Conservation (phyloP, 345 rosid genomes). For the Streptanthus diversifolius region DNA sequence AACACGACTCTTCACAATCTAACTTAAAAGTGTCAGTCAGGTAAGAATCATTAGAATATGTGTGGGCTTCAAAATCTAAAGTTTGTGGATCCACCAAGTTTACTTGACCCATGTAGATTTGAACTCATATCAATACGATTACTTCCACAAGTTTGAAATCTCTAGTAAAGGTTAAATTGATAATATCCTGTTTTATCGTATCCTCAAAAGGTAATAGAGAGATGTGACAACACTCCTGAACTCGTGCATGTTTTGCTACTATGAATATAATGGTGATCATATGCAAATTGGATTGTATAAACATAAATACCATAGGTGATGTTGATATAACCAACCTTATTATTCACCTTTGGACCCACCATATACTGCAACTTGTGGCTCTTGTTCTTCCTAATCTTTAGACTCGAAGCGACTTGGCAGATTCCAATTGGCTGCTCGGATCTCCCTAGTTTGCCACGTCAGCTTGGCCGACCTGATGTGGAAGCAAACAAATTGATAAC, state of each 20-base stretch:
- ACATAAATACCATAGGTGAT: conserved; percentile 11
- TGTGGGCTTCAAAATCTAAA: neutral
- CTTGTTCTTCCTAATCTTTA: conserved; percentile 13
- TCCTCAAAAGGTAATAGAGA: neutral
- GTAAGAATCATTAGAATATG: neutral
- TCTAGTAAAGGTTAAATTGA: conserved; percentile 3
- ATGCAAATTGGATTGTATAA: conserved; percentile 26
- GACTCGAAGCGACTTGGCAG: conserved; percentile 2
- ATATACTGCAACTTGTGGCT: conserved; percentile 21
- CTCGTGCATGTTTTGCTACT: conserved; percentile 13
- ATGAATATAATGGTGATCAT: conserved; percentile 14
- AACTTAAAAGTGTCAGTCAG: neutral
- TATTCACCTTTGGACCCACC: conserved; percentile 23
- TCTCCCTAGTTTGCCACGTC: conserved; percentile 15
- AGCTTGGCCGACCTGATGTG: conserved; percentile 15
- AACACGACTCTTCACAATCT: no score
- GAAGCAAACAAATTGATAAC: conserved; percentile 14
- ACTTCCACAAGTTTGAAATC: conserved; percentile 9
- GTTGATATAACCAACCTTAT: neutral
- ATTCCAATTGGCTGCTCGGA: conserved; percentile 8
- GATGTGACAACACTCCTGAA: conserved; percentile 9
- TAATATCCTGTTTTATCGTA: conserved; percentile 8
- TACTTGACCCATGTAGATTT: neutral
- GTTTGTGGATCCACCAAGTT: neutral
- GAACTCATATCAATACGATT: no score